Evolutionary conservation across 257 asterid species (phyloP), one percentile per base, ranked within the genome.

Genomic region (Fraxinus excelsior): DNA sequence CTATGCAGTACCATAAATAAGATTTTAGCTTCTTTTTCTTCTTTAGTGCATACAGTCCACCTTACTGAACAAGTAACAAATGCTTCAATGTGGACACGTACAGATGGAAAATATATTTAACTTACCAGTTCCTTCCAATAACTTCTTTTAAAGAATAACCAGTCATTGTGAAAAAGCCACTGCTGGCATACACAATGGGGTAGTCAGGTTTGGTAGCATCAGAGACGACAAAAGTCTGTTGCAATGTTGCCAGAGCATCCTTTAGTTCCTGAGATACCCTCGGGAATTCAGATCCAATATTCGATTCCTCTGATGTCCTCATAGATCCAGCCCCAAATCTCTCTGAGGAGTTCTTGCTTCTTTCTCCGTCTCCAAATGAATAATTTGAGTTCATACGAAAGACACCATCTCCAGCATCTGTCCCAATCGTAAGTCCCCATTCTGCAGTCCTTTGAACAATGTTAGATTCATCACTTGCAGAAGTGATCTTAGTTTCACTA

Each of bases 171-270:
- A 92, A 95, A 76, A 95, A 95, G 76, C 99, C 99, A 79, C 96
- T 90, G 82, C 99, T 95, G 46, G 97, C 97, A 85, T 90, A 95
- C 88, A 95, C 75, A 42, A 95, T 95, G 2, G 98, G 99, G 83
- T 92, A 90, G 34, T 93, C 99, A 0, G 94, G 98, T 81, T 93
- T 95, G 1, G 99, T 93, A 5, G 98, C 97, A 87, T 95, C 99
- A 7, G 99, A 95, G 49, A 95, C 99, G 1, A 93, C 98, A 68
- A 95, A 95, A n/a, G 99, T 93, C 90, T 95, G 99, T 70, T 95
- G 95, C 74, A 95, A 80, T n/a, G 98, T 87, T 4, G 93, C 91
- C 80, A 95, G 78, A 65, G 98, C 99, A 82, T 93, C 99, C 91
- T 87, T 95, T 76, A 95, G 79, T 69, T 95, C 99, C 86, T 95